A percentile compares a stretch with the other conserved stretches of the same genome.
Conservation (phyloP, 2,329 filamentous ascomycete genomes). For the Aspergillus pseudonomiae region DNA sequence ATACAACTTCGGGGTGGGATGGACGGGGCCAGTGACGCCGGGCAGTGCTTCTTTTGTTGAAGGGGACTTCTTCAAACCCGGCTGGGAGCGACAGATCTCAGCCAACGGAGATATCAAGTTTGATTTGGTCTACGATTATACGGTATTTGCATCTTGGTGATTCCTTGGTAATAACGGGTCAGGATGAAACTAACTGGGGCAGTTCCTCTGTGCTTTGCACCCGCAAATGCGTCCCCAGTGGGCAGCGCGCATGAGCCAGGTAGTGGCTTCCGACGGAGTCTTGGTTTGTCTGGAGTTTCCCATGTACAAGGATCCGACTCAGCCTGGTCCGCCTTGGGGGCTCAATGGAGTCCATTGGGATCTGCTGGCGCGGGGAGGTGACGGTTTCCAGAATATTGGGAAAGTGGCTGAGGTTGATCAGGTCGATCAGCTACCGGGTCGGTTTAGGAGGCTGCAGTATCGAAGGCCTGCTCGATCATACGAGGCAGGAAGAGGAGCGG, state of each 20-base stretch:
- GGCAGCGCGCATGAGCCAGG: constrained; percentile 55
- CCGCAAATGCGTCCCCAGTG: constrained; percentile 56
- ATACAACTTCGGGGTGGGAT: not conserved
- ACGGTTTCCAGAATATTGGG: not conserved
- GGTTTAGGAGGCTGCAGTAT: constrained; percentile 34
- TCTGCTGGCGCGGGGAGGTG: constrained; percentile 32
- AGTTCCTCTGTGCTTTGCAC: constrained; percentile 67
- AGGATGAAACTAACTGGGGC: not conserved
- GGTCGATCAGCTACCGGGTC: not conserved
- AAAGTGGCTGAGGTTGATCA: not conserved
- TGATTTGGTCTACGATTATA: constrained; percentile 44
- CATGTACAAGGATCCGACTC: constrained; percentile 39
- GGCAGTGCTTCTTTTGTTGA: constrained; percentile 54
- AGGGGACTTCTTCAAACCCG: constrained; percentile 52
- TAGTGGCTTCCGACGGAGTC: constrained; percentile 55
- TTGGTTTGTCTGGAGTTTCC: constrained; percentile 58
- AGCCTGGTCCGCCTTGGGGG: constrained; percentile 45
- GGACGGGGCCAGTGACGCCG: not conserved
- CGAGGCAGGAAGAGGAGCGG: constrained; percentile 35
- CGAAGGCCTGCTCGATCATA: constrained; percentile 37
- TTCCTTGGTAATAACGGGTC: not conserved
- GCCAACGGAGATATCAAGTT: constrained; percentile 6
- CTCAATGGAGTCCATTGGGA: constrained; percentile 42
- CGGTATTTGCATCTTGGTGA: constrained; percentile 46
- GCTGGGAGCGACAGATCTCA: constrained; percentile 11